Evolutionary conservation across 2,329 filamentous ascomycete species (phyloP).

Genomic region (Ophiostoma quercus): DNA sequence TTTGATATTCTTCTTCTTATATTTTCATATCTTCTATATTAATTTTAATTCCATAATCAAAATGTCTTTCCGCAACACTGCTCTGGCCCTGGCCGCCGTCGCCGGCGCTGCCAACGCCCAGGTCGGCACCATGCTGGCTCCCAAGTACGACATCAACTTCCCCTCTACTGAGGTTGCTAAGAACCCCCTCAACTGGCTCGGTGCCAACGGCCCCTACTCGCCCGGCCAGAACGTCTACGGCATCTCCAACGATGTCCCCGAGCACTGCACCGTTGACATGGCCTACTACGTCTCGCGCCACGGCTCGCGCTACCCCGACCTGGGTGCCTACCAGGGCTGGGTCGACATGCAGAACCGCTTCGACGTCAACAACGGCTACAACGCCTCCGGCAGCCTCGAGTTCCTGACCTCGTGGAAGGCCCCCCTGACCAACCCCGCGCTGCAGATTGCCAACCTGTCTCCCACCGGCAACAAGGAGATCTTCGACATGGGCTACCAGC

Average conservation of each 20-base stretch:
- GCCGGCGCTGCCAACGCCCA: conserved; percentile 25
- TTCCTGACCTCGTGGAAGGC: conserved; percentile 58
- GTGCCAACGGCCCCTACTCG: conserved; percentile 51
- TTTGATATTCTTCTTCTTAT: background rate
- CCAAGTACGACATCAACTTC: conserved; percentile 30
- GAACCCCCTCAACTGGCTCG: conserved; percentile 43
- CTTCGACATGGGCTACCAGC: conserved; percentile 50
- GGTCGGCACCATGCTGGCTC: conserved; percentile 28
- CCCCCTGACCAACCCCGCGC: conserved; percentile 48
- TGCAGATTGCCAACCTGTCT: conserved; percentile 55
- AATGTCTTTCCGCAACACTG: conserved; percentile 11
- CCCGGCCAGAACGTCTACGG: conserved; percentile 50
- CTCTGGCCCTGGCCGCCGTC: conserved; percentile 23
- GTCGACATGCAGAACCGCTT: conserved; percentile 45
- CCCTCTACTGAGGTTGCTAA: conserved; percentile 29
- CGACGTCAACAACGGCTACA: conserved; percentile 46
- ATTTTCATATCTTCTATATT: background rate
- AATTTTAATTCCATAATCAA: background rate
- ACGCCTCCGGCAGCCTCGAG: conserved; percentile 46
- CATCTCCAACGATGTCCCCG: conserved; percentile 50
- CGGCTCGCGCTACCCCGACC: conserved; percentile 59
- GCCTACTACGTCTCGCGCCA: conserved; percentile 56
- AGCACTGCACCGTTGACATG: conserved; percentile 54
- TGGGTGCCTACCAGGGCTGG: conserved; percentile 56
- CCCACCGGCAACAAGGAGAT: conserved; percentile 60